Evolutionary conservation across 148 eudicot genomes (phyloP).

Genomic region (Vaccinium corymbosum): DNA sequence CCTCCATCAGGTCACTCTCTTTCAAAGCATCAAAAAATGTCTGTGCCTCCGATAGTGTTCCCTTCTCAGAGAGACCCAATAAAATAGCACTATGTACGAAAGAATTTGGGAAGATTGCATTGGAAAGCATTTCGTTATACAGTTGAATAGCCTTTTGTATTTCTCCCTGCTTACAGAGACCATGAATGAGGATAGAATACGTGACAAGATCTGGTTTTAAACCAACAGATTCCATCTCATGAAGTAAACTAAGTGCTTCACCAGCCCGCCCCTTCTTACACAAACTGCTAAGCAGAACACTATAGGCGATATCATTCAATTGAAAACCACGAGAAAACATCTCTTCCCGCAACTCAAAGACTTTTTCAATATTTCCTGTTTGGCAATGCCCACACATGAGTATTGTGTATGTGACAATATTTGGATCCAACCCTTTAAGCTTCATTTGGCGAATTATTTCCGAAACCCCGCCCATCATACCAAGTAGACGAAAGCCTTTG

Average conservation of each 20-base stretch:
- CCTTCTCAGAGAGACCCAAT: conserved; percentile 45
- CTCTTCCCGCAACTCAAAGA: conserved; percentile 49
- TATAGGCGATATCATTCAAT: conserved; percentile 42
- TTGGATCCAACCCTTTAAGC: conserved; percentile 42
- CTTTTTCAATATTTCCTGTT: conserved; percentile 50
- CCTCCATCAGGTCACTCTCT: conserved; percentile 29
- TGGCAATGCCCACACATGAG: conserved; percentile 70
- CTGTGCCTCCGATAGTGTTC: conserved; percentile 53
- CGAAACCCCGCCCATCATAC: conserved; percentile 40
- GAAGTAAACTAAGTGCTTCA: conserved; percentile 50
- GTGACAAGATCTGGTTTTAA: conserved; percentile 53
- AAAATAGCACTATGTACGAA: conserved; percentile 46
- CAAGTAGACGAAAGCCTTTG: conserved; percentile 70
- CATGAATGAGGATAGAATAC: conserved; percentile 62
- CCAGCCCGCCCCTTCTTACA: conserved; percentile 54
- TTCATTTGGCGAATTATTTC: conserved; percentile 39
- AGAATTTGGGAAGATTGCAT: conserved; percentile 45
- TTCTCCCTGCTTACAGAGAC: conserved; percentile 68
- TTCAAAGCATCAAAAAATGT: conserved; percentile 50
- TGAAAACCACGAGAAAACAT: conserved; percentile 56
- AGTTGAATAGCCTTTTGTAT: conserved; percentile 49
- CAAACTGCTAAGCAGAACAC: conserved; percentile 53
- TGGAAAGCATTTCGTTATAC: conserved; percentile 44
- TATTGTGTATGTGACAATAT: conserved; percentile 44
- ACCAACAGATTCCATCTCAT: conserved; percentile 49